Base-by-base conservation (phyloP, 164 flowering plant genomes). In the Sedum album region DNA sequence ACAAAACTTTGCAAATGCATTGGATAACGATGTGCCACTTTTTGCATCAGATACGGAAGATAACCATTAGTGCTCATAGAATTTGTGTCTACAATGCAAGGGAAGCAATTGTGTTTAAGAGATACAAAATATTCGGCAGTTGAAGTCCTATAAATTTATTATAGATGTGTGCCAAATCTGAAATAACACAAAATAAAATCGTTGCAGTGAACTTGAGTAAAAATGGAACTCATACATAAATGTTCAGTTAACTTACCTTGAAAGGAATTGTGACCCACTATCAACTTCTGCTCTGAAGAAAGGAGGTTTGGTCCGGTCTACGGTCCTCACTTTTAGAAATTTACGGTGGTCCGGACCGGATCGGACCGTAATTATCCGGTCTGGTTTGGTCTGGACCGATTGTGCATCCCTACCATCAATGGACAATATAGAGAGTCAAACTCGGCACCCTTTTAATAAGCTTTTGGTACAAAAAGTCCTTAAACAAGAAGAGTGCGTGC, bases 241-340 rank as follows among this genome's bases (percentile, higher is more conserved):
- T 17, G 15, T 35, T 31, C 11, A n/a, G 31, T 21, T 10, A 49
- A 18, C 35, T 68, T 85, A 94, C 99, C 99, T 53, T 91, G 82
- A 68, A 94, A 86, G 73, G 97, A 90, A 80, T 91, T 91, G 78
- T 94, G 99, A 68, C 99, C 99, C 72, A 91, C 87, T 72, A 90
- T 77, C 80, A 94, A 74, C 83, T 94, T 94, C 68, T 77, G 53
- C 68, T 94, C 94, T 1, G 96, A 79, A 31, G 86, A 81, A 77
- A 94, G 96, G 39, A 91, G 88, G 74, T 94, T n/a, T n/a, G n/a
- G n/a, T n/a, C n/a, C n/a, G n/a, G n/a, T n/a, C n/a, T n/a, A n/a
- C n/a, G n/a, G n/a, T n/a, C n/a, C n/a, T n/a, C n/a, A n/a, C n/a
- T n/a, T n/a, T n/a, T n/a, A n/a, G n/a, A n/a, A n/a, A n/a, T n/a